Evolutionary conservation across 2,329 filamentous ascomycete genomes (phyloP), one percentile per base, ranked within the genome.

Genomic region (Fusarium goolgardi): DNA sequence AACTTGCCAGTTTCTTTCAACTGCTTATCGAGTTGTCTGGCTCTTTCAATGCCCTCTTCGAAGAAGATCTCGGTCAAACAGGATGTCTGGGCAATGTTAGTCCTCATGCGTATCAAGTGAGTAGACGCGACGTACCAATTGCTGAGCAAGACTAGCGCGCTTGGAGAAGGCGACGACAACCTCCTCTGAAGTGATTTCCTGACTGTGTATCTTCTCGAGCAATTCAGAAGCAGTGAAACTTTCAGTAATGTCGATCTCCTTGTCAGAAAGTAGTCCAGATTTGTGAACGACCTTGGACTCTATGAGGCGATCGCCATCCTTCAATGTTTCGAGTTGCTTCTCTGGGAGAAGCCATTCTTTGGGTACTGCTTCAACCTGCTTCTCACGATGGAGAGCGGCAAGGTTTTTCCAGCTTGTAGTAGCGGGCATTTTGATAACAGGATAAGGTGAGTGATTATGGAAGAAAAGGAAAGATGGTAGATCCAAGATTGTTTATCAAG

Each of bases 61-160:
- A 73, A 73, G 12, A 67, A 56, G 1, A 72, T 64, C 37, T 72
- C 70, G 1, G 70, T 72, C 35, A 72, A 27, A 9, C 68, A 73
- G 1, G 60, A 63, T 10, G 68, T 73, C 71, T 72, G 1, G 1
- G 0, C 1, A 5, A 3, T 6, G 25, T 69, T 20, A 69, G 45
- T 3, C 0, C 16, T 9, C 2, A 4, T 34, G 3, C 2, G 7
- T 2, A 8, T 2, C 2, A 10, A 0, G 7, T 9, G 2, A 0
- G 3, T 1, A 9, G 4, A 2, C 1, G 2, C 2, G 1, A 35
- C 64, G 2, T 4, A 72, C 71, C 31, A 71, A 27, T 47, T 73
- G 71, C 7, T 73, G 71, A 8, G 70, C 71, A 11, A 73, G 58
- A 27, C 63, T 60, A 6, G 71, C 71, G 10, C 71, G 65, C 46